Percentiles rank a stretch among this genome's conserved stretches.
Evolutionary conservation across 2,329 filamentous ascomycete species (phyloP).

Genomic region (Endoconidiophora laricicola): DNA sequence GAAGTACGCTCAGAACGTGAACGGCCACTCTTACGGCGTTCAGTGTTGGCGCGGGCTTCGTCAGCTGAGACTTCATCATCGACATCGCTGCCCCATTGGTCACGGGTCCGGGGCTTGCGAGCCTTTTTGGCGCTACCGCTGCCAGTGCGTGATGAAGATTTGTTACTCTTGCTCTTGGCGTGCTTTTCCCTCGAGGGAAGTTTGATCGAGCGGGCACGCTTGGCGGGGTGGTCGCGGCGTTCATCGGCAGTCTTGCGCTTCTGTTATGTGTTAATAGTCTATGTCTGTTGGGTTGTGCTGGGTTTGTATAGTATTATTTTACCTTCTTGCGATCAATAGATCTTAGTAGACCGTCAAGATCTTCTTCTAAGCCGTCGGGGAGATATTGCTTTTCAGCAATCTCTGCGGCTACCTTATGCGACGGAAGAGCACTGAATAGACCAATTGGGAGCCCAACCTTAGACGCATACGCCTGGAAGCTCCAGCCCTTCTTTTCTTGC

Average conservation of each 20-base stretch:
- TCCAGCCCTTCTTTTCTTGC: conserved; percentile 74
- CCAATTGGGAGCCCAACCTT: conserved; percentile 68
- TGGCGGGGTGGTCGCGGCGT: conserved; percentile 27
- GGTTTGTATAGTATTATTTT: conserved; percentile 14
- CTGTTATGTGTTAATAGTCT: conserved; percentile 19
- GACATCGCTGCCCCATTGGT: conserved; percentile 11
- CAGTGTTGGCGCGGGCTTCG: conserved; percentile 20
- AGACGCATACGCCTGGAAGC: conserved; percentile 64
- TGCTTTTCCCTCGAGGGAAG: conserved; percentile 16
- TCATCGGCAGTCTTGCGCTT: conserved; percentile 42
- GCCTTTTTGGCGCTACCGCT: conserved; percentile 4
- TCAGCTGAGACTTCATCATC: conserved; percentile 13
- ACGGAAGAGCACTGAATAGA: conserved; percentile 59
- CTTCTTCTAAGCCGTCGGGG: conserved; percentile 57
- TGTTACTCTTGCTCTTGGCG: conserved; percentile 19
- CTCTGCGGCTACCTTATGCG: conserved; percentile 62
- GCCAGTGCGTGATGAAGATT: neutral
- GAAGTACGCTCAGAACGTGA: conserved; percentile 22
- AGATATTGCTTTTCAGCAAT: conserved; percentile 78
- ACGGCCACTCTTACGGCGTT: conserved; percentile 41
- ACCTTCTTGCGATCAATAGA: conserved; percentile 59
- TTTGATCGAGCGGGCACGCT: conserved; percentile 17
- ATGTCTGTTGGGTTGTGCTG: neutral
- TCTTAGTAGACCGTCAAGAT: conserved; percentile 51
- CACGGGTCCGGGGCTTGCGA: conserved; percentile 5